Evolutionary conservation across 2,329 filamentous ascomycete genomes (phyloP), one percentile per base, ranked within the genome.

Genomic region (Phialophora tarda): DNA sequence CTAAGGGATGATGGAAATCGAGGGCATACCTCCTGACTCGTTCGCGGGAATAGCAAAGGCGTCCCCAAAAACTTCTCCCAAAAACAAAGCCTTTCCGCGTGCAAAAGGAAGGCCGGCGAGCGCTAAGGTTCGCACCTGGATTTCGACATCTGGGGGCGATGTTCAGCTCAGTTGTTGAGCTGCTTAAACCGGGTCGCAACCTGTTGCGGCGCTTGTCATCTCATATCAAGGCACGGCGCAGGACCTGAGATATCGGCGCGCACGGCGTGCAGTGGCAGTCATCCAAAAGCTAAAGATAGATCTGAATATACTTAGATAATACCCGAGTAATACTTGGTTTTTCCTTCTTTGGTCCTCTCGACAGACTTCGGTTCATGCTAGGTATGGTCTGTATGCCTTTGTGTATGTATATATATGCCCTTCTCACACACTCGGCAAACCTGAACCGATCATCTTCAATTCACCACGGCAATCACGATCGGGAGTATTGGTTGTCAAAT

Each of bases 231-330:
- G 32, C 32, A 34, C 10, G 3, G 11, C 10, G 32, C 7, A 48
- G 44, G 44, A 48, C 44, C 44, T 8, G 32, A 34, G 32, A 34
- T 12, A 11, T 34, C 32, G 32, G 10, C 32, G 32, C 32, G 10
- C 32, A 11, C 32, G 32, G 30, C 8, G 32, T 34, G 10, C 10
- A 34, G 10, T 34, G 32, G 32, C 32, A 34, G 32, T 12, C 44
- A 8, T 48, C 17, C 44, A 48, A 48, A 48, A 48, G 44, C 44
- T 21, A 11, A 48, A 21, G 6, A 48, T 48, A 48, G 44, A 48
- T 23, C 17, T 48, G 17, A 48, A 48, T 48, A 48, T 11, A 47
- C 17, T 48, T 34, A 48, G 44, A 48, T 48, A 48, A 48, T 48
- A 48, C 44, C 44, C 17, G 10, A 48, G 14, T 48, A 48, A n/a